Evolutionary conservation across 306 rosid species (phyloP).

Genomic region (Quercus glauca): DNA sequence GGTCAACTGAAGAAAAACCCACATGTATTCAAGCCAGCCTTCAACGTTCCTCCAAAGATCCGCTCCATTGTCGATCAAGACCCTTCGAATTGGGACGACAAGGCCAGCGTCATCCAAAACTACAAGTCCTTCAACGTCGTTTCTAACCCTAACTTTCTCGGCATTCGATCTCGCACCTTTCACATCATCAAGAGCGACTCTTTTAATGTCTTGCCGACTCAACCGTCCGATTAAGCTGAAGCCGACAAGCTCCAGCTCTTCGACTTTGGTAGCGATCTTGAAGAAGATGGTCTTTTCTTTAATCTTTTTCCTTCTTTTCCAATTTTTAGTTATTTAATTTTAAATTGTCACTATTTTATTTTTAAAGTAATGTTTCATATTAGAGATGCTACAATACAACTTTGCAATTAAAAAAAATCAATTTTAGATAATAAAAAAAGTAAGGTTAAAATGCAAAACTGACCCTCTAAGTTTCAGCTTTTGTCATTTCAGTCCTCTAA

Average conservation of each 20-base stretch:
- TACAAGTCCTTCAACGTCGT: constrained; percentile 72
- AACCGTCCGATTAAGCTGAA: constrained; percentile 12
- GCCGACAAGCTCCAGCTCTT: constrained; percentile 12
- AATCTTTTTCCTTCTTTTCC: background rate
- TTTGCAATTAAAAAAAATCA: too few species aligned
- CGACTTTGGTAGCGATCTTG: constrained; percentile 72
- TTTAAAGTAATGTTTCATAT: too few species aligned
- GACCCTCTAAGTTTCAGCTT: too few species aligned
- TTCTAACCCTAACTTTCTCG: constrained; percentile 68
- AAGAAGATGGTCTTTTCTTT: constrained; percentile 73
- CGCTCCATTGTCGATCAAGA: constrained; percentile 34
- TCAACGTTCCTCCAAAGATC: constrained; percentile 70
- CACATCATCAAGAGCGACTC: constrained; percentile 47
- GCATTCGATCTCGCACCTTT: constrained; percentile 46
- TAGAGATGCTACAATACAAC: too few species aligned
- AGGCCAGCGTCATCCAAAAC: constrained; percentile 59
- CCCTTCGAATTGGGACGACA: constrained; percentile 54
- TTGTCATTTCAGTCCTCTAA: too few species aligned
- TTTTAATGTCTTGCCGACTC: constrained; percentile 36
- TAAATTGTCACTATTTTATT: too few species aligned
- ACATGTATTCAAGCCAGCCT: constrained; percentile 62
- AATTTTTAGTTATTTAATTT: background rate
- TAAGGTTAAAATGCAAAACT: too few species aligned
- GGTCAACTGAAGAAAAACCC: constrained; percentile 73
- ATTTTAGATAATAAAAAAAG: too few species aligned